Base-by-base conservation (phyloP, 768 basidiomycete species). In the Mycena latifolia region DNA sequence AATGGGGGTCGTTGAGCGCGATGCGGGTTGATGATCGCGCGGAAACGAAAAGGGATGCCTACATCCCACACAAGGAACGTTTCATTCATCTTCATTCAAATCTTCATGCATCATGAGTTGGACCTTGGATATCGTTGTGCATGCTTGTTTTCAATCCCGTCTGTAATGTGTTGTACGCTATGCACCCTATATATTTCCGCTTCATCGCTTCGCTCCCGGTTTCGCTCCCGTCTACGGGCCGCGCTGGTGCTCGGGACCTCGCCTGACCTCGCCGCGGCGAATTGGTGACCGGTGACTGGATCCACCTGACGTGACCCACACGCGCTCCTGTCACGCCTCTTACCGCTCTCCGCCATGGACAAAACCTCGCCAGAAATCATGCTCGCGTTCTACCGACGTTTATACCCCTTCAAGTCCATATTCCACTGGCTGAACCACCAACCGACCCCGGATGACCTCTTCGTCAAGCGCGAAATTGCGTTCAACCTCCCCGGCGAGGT, bases 351-450 rank as follows among this genome's bases (percentile, higher is more conserved):
- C 51, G 33, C 53, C 67, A 61, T 65, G 54, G 53, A 37, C 33
- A 28, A 71, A 28, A 55, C 51, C 24, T 45, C 47, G 3, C 61
- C 52, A 18, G 69, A 73, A 77, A 79, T 85, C 27, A 83, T 87
- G 84, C 77, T 84, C 31, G 77, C 82, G 5, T 99, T 95, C 78
- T 99, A 99, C 80, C 85, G 90, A 46, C 88, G 95, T 48, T 82
- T 99, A 1, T 98, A 97, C 77, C 98, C 98, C 3, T 99, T 94
- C 86, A 93, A 95, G 75, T 92, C 94, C 0, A 86, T 99, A 69
- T 98, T 91, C 79, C 85, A 87, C 64, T 99, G 98, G 98, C 84
- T 99, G 25, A 98, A 98, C 75, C 97, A 98, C 69, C 92, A 92
- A 67, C 92, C 94, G 66, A 81, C 84, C 60, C 87, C 96, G 1